Conservation (phyloP, 2,329 filamentous ascomycete species). For the Colletotrichum plurivorum region DNA sequence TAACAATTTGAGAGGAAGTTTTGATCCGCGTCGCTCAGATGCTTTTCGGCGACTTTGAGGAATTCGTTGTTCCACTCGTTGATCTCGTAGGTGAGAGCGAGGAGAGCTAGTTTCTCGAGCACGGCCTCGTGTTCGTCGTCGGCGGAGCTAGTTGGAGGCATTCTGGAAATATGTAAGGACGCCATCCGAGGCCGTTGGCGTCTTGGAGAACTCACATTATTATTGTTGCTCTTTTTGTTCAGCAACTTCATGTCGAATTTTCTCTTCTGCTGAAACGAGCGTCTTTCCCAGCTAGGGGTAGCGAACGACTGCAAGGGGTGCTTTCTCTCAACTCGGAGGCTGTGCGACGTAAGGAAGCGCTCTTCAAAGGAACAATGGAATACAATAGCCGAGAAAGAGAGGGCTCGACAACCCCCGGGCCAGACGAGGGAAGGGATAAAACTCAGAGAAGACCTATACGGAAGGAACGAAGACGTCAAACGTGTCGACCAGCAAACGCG, state of each 20-base stretch:
- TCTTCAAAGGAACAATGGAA: too few relatives aligned
- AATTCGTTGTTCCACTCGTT: slow-evolving; percentile 11
- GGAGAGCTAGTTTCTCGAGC: slow-evolving; percentile 15
- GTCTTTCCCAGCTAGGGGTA: neutral
- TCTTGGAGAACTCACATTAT: slow-evolving; percentile 1
- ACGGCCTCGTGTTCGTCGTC: neutral
- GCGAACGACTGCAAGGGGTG: too few relatives aligned
- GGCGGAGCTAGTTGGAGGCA: neutral
- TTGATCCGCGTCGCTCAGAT: slow-evolving; percentile 14
- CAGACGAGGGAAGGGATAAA: too few relatives aligned
- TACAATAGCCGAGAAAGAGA: too few relatives aligned
- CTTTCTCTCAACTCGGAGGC: too few relatives aligned
- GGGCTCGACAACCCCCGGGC: too few relatives aligned
- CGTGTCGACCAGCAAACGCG: too few relatives aligned
- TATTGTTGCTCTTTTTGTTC: neutral
- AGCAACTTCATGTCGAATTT: neutral
- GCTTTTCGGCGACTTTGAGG: neutral
- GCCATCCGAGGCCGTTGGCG: neutral
- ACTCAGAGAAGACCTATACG: too few relatives aligned
- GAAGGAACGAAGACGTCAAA: too few relatives aligned
- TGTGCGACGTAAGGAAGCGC: too few relatives aligned
- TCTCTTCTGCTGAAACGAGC: neutral
- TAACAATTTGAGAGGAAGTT: slow-evolving; percentile 3
- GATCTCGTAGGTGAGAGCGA: slow-evolving; percentile 26
- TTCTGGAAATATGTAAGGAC: slow-evolving; percentile 4